Evolutionary conservation across 768 basidiomycete genomes (phyloP).

Genomic region (Dioszegia aurantiaca): DNA sequence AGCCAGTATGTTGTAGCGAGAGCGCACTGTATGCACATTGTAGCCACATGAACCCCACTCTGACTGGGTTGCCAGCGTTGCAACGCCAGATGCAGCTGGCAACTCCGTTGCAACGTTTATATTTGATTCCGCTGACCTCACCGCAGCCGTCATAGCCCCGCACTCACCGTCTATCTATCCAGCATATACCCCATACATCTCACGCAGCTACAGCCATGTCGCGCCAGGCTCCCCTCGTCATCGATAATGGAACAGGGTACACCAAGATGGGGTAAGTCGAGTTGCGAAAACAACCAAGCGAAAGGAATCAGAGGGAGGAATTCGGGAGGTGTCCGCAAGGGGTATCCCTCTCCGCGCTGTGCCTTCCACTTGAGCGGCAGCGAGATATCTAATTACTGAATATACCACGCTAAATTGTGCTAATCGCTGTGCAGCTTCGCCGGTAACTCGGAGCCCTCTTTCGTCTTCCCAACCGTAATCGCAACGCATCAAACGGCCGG

Average conservation of each 20-base stretch:
- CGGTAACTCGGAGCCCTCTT: constrained; percentile 97
- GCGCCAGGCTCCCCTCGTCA: constrained; percentile 86
- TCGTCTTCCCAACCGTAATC: constrained; percentile 98
- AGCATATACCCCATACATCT: background rate
- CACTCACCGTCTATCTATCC: background rate
- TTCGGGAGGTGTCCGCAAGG: background rate
- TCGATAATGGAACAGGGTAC: constrained; percentile 95
- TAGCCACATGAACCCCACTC: too few relatives aligned
- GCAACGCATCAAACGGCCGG: constrained; percentile 74
- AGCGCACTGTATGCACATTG: too few relatives aligned
- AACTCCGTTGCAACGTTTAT: too few relatives aligned
- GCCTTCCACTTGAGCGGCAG: too few relatives aligned
- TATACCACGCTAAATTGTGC: too few relatives aligned
- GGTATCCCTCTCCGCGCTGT: too few relatives aligned
- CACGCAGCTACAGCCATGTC: constrained; percentile 60
- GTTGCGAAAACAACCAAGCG: background rate
- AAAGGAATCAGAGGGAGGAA: background rate
- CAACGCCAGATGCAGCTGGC: background rate
- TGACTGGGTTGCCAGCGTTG: background rate
- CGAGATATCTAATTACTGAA: too few relatives aligned
- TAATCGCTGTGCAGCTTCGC: constrained; percentile 66
- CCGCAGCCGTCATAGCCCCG: constrained; percentile 13
- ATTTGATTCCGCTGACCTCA: constrained; percentile 14
- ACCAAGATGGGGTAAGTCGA: constrained; percentile 89
- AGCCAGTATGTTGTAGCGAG: too few relatives aligned